A percentile compares a stretch with the other conserved stretches of the same genome.
Evolutionary conservation across 2,329 filamentous ascomycete species (phyloP).

Genomic region (Fusarium sp.): DNA sequence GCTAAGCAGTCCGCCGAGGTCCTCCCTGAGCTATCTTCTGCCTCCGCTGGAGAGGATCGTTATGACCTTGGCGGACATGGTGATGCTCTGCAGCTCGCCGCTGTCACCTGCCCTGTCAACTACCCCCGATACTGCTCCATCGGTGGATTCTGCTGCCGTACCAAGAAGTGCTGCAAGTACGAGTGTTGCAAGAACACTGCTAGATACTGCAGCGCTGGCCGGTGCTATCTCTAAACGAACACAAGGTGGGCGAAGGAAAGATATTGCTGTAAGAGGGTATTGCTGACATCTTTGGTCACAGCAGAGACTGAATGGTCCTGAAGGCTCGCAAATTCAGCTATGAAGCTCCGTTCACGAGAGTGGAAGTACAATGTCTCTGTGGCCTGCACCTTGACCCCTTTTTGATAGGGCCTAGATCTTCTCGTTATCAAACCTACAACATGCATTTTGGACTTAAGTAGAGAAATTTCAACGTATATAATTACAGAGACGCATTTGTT

Average conservation of each 20-base stretch:
- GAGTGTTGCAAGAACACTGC: slow-evolving; percentile 29
- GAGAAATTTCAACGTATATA: neutral
- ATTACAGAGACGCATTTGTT: neutral
- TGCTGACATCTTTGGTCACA: neutral
- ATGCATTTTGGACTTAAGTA: neutral
- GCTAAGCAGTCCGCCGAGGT: slow-evolving; percentile 10
- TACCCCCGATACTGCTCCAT: slow-evolving; percentile 25
- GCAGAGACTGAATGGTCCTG: neutral
- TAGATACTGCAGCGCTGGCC: slow-evolving; percentile 20
- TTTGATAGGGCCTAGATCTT: neutral
- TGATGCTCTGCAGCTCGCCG: slow-evolving; percentile 1
- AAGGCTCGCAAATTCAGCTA: fast-evolving
- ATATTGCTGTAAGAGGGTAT: fast-evolving
- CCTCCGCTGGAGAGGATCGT: slow-evolving; percentile 4
- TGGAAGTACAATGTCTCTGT: neutral
- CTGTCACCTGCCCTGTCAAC: slow-evolving; percentile 22
- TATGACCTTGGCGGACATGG: slow-evolving; percentile 6
- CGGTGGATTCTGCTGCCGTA: slow-evolving; percentile 23
- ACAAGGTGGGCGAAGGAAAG: neutral
- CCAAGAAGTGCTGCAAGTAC: slow-evolving; percentile 27
- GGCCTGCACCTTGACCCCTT: neutral
- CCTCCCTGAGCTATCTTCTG: slow-evolving; percentile 18
- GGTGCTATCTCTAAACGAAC: slow-evolving; percentile 18
- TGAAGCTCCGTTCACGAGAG: neutral
- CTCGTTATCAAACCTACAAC: neutral